Conservation (phyloP, 805 yeast species). For the Candida xiaguanensis region DNA sequence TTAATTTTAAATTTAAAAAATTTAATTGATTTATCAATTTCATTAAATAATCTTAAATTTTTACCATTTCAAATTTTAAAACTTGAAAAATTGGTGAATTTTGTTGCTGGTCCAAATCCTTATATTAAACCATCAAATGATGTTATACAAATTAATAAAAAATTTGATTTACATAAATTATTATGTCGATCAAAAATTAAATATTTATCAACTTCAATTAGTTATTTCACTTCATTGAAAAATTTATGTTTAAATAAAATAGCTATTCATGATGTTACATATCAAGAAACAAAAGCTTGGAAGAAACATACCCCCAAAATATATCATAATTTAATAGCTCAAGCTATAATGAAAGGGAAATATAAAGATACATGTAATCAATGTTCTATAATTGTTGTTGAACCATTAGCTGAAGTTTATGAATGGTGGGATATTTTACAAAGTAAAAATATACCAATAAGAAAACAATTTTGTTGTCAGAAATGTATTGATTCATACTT, state of each 20-base stretch:
- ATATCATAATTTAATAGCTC: constrained; percentile 44
- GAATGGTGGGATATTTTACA: constrained; percentile 68
- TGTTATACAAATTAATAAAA: constrained; percentile 16
- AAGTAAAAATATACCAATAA: constrained; percentile 48
- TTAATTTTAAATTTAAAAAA: constrained; percentile 37
- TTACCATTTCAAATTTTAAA: constrained; percentile 53
- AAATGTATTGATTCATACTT: constrained; percentile 35
- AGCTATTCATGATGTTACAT: constrained; percentile 50
- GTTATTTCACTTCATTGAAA: constrained; percentile 27
- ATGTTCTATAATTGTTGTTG: constrained; percentile 47
- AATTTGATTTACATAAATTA: constrained; percentile 15
- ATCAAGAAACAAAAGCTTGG: constrained; percentile 55
- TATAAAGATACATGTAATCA: constrained; percentile 51
- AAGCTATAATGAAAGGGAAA: constrained; percentile 50
- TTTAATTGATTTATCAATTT: constrained; percentile 50
- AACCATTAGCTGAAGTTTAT: constrained; percentile 53
- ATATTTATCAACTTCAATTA: background rate
- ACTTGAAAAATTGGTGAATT: constrained; percentile 36
- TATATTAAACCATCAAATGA: constrained; percentile 23
- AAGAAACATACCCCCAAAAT: constrained; percentile 43
- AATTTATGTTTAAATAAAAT: constrained; percentile 47
- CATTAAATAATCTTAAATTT: constrained; percentile 47
- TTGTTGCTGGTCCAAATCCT: constrained; percentile 59
- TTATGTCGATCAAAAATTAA: constrained; percentile 22
- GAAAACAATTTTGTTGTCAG: constrained; percentile 53